A percentile compares a stretch with the other conserved stretches of the same genome.
phyloP scores from a whole-genome alignment of 2,329 filamentous ascomycete species.

The Plectosphaerella plurivora region DNA sequence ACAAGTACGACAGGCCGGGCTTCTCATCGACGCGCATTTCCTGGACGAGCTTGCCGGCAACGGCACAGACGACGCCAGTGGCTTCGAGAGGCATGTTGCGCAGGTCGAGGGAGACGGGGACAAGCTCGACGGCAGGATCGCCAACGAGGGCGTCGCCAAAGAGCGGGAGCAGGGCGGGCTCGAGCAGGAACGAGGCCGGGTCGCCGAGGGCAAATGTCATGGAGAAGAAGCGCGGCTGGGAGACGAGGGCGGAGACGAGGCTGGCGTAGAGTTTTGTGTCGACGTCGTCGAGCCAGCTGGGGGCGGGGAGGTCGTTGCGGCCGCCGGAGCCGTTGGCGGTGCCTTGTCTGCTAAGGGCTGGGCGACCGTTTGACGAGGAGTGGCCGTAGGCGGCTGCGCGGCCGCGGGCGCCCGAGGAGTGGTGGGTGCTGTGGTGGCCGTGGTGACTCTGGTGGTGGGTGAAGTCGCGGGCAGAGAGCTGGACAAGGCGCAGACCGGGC shows the following conservation, averaged over 20 bases:
- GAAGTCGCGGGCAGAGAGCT: slow-evolving; percentile 68
- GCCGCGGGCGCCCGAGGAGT: slow-evolving; percentile 5
- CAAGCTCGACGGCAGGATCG: slow-evolving; percentile 64
- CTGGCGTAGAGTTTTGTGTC: slow-evolving; percentile 61
- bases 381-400: slow-evolving; percentile 23
- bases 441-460: slow-evolving; percentile 12
- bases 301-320: slow-evolving; percentile 22
- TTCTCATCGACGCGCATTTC: slow-evolving; percentile 54
- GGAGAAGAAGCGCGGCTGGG: slow-evolving; percentile 67
- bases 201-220: slow-evolving; percentile 70
- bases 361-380: background rate
- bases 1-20: slow-evolving; percentile 85
- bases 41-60: slow-evolving; percentile 76
- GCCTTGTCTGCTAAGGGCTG: slow-evolving; percentile 28
- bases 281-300: slow-evolving; percentile 53
- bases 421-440: background rate
- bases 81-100: slow-evolving; percentile 77
- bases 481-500: slow-evolving; percentile 65
- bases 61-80: slow-evolving; percentile 91
- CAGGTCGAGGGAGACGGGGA: slow-evolving; percentile 87
- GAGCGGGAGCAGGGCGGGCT: slow-evolving; percentile 60
- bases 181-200: slow-evolving; percentile 68
- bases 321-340: slow-evolving; percentile 24
- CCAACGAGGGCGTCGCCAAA: slow-evolving; percentile 74
- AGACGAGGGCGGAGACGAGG: slow-evolving; percentile 55